Evolutionary conservation across 108 stramenopile genomes (phyloP).

Genomic region (Nitzschia inconspicua): DNA sequence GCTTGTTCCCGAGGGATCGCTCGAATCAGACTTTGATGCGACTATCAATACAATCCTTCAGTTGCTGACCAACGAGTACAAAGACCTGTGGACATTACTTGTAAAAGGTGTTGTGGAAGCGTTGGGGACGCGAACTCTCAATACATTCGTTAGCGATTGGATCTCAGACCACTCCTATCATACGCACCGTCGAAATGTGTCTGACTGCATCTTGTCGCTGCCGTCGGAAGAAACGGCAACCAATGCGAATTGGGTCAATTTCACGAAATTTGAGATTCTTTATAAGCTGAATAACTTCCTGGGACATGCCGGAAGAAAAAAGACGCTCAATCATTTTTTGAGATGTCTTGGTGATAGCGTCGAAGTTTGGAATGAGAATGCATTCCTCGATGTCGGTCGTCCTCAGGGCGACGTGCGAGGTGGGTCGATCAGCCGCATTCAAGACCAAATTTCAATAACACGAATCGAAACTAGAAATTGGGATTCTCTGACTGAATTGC

Average conservation of each 20-base stretch:
- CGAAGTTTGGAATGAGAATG: no score
- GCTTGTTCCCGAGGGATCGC: background rate
- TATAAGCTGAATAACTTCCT: conserved; percentile 43
- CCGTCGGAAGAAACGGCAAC: background rate
- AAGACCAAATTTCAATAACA: background rate
- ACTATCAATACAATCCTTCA: conserved; percentile 48
- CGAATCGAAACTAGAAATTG: conserved; percentile 27
- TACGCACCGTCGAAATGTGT: background rate
- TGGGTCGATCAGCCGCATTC: background rate
- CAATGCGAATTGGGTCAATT: conserved; percentile 20
- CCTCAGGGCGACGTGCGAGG: no score
- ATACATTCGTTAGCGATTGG: conserved; percentile 28
- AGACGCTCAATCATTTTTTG: conserved; percentile 43
- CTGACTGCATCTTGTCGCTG: no score
- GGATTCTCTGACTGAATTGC: conserved; percentile 29
- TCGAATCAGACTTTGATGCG: conserved; percentile 57
- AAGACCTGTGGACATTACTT: conserved; percentile 37
- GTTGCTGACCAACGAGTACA: conserved; percentile 50
- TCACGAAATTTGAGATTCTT: conserved; percentile 23
- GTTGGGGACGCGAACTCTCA: conserved; percentile 24
- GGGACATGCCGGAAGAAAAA: conserved; percentile 20
- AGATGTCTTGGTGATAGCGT: conserved; percentile 32
- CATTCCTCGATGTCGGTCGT: no score
- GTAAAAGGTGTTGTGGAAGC: conserved; percentile 34
- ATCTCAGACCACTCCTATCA: conserved; percentile 3